Conservation (phyloP, 495 filamentous ascomycete genomes). For the Oleoguttula mirabilis region DNA sequence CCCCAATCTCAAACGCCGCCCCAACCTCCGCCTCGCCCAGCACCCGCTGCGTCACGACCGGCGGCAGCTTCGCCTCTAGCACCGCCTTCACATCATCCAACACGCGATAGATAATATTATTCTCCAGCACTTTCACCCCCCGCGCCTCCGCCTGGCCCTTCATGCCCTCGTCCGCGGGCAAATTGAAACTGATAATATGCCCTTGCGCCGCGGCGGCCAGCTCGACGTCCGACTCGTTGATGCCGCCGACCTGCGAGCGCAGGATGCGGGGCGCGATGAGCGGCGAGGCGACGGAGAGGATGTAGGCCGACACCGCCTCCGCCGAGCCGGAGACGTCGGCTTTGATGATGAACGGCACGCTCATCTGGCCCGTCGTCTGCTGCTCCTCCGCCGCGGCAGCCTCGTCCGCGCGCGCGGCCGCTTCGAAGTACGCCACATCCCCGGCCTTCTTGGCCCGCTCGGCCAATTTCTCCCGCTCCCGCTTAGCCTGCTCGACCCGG, state of each 20-base stretch:
- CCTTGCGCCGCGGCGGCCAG: slow-evolving; percentile 63
- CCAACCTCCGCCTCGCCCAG: slow-evolving; percentile 80
- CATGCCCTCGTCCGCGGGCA: slow-evolving; percentile 54
- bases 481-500: slow-evolving; percentile 46
- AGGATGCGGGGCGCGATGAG: slow-evolving; percentile 70
- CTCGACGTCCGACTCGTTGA: slow-evolving; percentile 81
- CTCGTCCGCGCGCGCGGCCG: slow-evolving; percentile 18
- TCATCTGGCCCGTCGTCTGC: slow-evolving; percentile 39
- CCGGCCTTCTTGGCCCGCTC: slow-evolving; percentile 20
- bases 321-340: slow-evolving; percentile 87
- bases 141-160: slow-evolving; percentile 51
- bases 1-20: slow-evolving; percentile 69
- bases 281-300: slow-evolving; percentile 66
- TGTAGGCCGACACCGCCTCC: slow-evolving; percentile 68
- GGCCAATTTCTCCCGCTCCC: slow-evolving; percentile 38
- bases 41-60: slow-evolving; percentile 51
- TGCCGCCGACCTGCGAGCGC: slow-evolving; percentile 60
- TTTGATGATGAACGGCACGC: slow-evolving; percentile 78
- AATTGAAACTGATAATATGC: slow-evolving; percentile 79
- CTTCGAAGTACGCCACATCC: slow-evolving; percentile 6
- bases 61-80: slow-evolving; percentile 55
- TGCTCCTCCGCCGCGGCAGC: slow-evolving; percentile 11
- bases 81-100: slow-evolving; percentile 65
- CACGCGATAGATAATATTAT: slow-evolving; percentile 87
- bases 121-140: slow-evolving; percentile 65